Evolutionary conservation across 805 yeast genomes (phyloP).

Genomic region (Diddensiella transvaalensis): DNA sequence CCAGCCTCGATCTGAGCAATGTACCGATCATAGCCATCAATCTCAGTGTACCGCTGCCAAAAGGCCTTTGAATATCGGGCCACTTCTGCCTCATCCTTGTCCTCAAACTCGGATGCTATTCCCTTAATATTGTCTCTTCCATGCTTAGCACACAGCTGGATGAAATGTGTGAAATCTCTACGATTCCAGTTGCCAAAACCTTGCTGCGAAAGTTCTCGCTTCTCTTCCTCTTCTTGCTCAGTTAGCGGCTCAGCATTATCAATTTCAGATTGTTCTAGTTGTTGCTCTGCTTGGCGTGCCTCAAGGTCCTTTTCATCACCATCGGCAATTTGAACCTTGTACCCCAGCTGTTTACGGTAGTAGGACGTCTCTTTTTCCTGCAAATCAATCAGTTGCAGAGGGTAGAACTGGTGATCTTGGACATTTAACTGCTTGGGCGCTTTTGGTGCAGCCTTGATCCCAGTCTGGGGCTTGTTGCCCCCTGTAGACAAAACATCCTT

Average conservation of each 20-base stretch:
- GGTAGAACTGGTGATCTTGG: constrained; percentile 89
- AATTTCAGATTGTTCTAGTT: constrained; percentile 67
- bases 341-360: constrained; percentile 64
- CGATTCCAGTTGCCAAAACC: constrained; percentile 85
- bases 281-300: constrained; percentile 46
- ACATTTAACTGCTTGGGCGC: constrained; percentile 82
- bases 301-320: constrained; percentile 39
- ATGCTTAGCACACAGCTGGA: constrained; percentile 66
- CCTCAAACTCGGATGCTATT: constrained; percentile 77
- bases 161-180: constrained; percentile 80
- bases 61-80: constrained; percentile 71
- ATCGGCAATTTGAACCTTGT: constrained; percentile 58
- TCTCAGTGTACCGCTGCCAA: constrained; percentile 73
- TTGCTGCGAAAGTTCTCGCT: constrained; percentile 55
- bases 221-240: constrained; percentile 65
- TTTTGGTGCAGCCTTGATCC: constrained; percentile 52
- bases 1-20: constrained; percentile 80
- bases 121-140: constrained; percentile 72
- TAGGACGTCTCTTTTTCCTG: constrained; percentile 79
- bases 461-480: constrained; percentile 6
- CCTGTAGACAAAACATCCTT: constrained; percentile 58
- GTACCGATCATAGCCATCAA: constrained; percentile 87
- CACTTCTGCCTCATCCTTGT: constrained; percentile 77
- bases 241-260: constrained; percentile 76
- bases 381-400: constrained; percentile 68